phyloP scores from a whole-genome alignment of 1,284 basidiomycete genomes.

The Cryptococcus sp. region DNA sequence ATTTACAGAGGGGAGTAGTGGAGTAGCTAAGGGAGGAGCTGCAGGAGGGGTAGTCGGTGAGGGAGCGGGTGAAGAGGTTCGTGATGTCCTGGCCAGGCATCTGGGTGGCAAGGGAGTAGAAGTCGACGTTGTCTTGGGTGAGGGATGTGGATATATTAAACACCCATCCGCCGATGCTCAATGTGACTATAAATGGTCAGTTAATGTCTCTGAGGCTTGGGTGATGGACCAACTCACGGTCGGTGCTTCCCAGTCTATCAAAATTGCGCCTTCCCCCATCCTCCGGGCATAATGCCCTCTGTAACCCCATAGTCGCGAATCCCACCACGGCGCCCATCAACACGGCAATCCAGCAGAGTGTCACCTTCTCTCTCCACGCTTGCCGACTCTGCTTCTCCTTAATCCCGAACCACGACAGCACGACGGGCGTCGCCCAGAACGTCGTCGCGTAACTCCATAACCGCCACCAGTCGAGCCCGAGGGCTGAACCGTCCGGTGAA shows the following conservation, averaged over 20 bases:
- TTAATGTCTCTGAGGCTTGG: background rate
- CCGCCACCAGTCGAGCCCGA: constrained; percentile 69
- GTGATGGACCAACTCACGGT: constrained; percentile 29
- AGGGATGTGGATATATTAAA: constrained; percentile 70
- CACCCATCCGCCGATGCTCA: constrained; percentile 74
- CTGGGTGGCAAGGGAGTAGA: constrained; percentile 59
- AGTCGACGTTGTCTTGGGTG: constrained; percentile 57
- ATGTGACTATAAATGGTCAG: constrained; percentile 53
- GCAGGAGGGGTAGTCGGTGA: constrained; percentile 65
- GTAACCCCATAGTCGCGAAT: constrained; percentile 92
- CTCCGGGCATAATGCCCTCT: constrained; percentile 83
- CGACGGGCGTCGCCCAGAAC: constrained; percentile 80
- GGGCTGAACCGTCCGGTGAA: background rate
- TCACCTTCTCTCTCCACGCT: constrained; percentile 98
- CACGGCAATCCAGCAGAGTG: constrained; percentile 81
- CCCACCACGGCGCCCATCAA: constrained; percentile 76
- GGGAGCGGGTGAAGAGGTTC: constrained; percentile 68
- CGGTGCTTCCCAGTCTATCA: constrained; percentile 34
- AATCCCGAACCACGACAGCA: constrained; percentile 72
- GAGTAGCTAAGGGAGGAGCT: constrained; percentile 64
- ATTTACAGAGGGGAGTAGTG: constrained; percentile 66
- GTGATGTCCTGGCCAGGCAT: constrained; percentile 84
- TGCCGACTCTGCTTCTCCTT: constrained; percentile 72
- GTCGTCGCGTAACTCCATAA: constrained; percentile 75
- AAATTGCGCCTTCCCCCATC: constrained; percentile 26